These are phyloP conservation scores for Salix caprea DNA, from an alignment of 345 rosid species.

Conservation along the genomic window DNA sequence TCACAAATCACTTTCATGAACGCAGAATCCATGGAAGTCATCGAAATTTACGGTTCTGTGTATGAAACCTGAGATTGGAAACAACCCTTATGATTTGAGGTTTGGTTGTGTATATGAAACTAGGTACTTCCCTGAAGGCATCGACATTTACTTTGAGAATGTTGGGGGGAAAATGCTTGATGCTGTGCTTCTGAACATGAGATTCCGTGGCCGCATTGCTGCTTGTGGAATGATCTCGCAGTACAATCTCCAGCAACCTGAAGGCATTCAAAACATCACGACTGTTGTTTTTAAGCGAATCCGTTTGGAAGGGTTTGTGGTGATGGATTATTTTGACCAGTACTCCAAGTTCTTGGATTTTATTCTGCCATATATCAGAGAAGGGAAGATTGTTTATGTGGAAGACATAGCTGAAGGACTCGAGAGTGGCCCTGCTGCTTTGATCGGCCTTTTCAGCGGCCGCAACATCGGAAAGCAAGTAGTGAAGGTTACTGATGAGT, in stretches of 20 bases:
- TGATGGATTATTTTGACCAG: not conserved
- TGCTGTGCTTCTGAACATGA: conserved; percentile 52
- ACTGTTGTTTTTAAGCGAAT: conserved; percentile 3
- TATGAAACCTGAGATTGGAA: no score
- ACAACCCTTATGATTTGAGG: no score
- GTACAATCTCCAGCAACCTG: conserved; percentile 38
- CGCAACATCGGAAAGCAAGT: conserved; percentile 23
- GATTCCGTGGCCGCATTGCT: conserved; percentile 35
- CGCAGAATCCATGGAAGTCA: no score
- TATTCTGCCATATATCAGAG: conserved; percentile 14
- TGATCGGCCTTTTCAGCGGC: conserved; percentile 19
- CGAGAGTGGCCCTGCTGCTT: conserved; percentile 22
- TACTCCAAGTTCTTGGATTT: conserved; percentile 21
- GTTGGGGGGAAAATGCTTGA: conserved; percentile 58
- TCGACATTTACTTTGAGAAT: conserved; percentile 52
- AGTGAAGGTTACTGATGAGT: conserved; percentile 9
- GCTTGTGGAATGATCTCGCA: conserved; percentile 60
- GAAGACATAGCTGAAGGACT: conserved; percentile 27
- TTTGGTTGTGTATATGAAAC: not conserved
- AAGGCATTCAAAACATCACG: conserved; percentile 15
- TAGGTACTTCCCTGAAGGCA: conserved; percentile 57
- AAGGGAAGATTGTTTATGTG: conserved; percentile 23
- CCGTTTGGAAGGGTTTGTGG: conserved; percentile 17
- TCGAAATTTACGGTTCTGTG: no score
- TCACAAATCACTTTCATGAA: no score